Evolutionary conservation across 768 basidiomycete species (phyloP), one percentile per base, ranked within the genome.

Genomic region (Collybia sp.): DNA sequence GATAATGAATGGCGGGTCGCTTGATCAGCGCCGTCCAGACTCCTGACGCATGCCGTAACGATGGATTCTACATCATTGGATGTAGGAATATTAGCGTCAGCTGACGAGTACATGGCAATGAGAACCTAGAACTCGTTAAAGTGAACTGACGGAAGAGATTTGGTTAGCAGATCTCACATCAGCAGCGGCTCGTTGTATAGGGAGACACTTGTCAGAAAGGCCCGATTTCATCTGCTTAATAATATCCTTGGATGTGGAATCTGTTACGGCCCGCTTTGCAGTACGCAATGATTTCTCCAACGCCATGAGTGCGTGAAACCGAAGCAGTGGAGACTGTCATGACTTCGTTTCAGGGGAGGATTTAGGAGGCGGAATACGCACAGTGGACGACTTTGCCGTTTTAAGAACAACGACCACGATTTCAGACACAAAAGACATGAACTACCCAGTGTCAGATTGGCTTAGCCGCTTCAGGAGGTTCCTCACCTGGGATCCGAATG

Each of bases 371-470:
- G 30, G 10, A 30, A 35, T 36, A 67, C 89, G 50, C 50, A 89
- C 93, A 54, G 68, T 76, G 30, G 89, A 92, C 8, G 84, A 80
- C 50, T 79, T 86, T 53, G 78, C 75, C 0, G 84, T 78, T 60
- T 83, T 91, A 36, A 89, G 62, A 0, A 83, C 72, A 0, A 81
- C 70, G 1, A 73, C 68, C 15, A 80, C 68, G 30, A 94, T 87
- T 59, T 98, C 95, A 20, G 84, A 77, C 82, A 94, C 86, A 54
- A 93, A 87, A 0, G 93, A 96, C 93, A 97, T 95, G 60, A 93
- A 83, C 91, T 98, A 51, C 1, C 41, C 30, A 20, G 13, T 17
- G 13, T n/a, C 49, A 16, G 40, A 17, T 18, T 11, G n/a, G 30
- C 13, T 33, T 36, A 49, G 18, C 15, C 8, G 11, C 17, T 20